phyloP scores from a whole-genome alignment of 2,329 filamentous ascomycete genomes.

The Trichoderma sp. region DNA sequence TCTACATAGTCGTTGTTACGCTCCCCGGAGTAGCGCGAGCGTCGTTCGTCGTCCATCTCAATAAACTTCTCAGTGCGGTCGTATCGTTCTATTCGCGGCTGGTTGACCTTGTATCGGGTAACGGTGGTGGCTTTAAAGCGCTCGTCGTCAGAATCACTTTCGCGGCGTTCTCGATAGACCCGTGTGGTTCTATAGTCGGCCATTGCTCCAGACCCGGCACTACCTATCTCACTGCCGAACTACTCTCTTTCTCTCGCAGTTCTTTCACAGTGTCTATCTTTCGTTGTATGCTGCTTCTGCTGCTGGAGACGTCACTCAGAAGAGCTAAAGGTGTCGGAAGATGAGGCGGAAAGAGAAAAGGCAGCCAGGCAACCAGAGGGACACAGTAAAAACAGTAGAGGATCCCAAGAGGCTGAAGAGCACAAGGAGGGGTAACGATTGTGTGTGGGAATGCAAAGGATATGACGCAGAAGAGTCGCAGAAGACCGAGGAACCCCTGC shows the following conservation, averaged over 20 bases:
- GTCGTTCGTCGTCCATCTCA: constrained; percentile 46
- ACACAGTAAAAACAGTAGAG: constrained; percentile 13
- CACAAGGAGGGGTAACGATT: constrained; percentile 2
- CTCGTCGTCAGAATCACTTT: constrained; percentile 43
- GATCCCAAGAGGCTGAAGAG: constrained; percentile 7
- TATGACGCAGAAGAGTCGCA: constrained; percentile 18
- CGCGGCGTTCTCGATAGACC: constrained; percentile 34
- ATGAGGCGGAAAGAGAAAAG: background rate
- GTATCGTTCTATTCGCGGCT: constrained; percentile 42
- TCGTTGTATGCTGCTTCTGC: background rate
- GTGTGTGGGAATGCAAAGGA: constrained; percentile 8
- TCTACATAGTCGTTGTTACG: constrained; percentile 45
- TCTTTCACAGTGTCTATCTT: constrained; percentile 1
- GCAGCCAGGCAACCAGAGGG: constrained; percentile 16
- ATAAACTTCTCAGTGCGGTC: constrained; percentile 39
- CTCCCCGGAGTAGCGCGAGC: constrained; percentile 42
- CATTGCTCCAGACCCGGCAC: constrained; percentile 28
- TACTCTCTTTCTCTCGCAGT: background rate
- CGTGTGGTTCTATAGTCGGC: constrained; percentile 36
- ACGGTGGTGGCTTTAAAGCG: constrained; percentile 47
- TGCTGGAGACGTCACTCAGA: background rate
- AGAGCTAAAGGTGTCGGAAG: background rate
- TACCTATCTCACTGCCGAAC: background rate
- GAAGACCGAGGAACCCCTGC: background rate
- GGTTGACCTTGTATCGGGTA: constrained; percentile 51